These are phyloP conservation scores for Debaryomyces maramus DNA, from an alignment of 805 yeast species.

Conservation along the genomic window DNA sequence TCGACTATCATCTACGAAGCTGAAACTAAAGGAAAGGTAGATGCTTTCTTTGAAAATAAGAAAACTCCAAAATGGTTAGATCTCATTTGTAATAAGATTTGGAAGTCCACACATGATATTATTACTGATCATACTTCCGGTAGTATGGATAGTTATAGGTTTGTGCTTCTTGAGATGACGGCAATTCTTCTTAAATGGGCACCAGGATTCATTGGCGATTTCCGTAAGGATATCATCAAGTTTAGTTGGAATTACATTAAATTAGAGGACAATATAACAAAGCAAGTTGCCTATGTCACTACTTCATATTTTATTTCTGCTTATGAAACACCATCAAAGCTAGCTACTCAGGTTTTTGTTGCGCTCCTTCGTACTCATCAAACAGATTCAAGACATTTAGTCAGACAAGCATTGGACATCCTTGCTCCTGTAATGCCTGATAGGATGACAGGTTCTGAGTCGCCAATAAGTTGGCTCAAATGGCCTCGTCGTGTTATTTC, in stretches of 20 bases:
- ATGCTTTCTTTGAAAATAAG: conserved; percentile 40
- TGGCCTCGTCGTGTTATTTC: conserved; percentile 92
- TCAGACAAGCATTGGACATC: conserved; percentile 81
- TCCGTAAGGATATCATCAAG: conserved; percentile 81
- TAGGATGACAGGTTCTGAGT: conserved; percentile 56
- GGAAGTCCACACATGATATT: conserved; percentile 65
- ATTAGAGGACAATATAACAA: conserved; percentile 82
- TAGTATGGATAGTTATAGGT: conserved; percentile 67
- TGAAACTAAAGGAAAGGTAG: conserved; percentile 46
- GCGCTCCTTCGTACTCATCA: conserved; percentile 84
- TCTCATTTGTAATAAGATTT: conserved; percentile 59
- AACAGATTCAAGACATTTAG: conserved; percentile 78
- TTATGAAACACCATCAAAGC: conserved; percentile 83
- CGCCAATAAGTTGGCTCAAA: conserved; percentile 75
- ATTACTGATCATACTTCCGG: conserved; percentile 60
- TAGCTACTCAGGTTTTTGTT: conserved; percentile 89
- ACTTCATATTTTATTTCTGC: conserved; percentile 83
- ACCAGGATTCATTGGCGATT: conserved; percentile 55
- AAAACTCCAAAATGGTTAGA: conserved; percentile 61
- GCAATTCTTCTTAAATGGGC: conserved; percentile 72
- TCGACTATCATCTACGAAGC: conserved; percentile 67
- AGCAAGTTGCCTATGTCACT: conserved; percentile 89
- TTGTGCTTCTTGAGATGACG: conserved; percentile 79
- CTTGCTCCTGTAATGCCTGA: conserved; percentile 84
- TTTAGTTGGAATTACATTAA: conserved; percentile 94